Evolutionary conservation across 2,329 filamentous ascomycete genomes (phyloP).

Genomic region (Dryadomyces quercus-mongolicae): DNA sequence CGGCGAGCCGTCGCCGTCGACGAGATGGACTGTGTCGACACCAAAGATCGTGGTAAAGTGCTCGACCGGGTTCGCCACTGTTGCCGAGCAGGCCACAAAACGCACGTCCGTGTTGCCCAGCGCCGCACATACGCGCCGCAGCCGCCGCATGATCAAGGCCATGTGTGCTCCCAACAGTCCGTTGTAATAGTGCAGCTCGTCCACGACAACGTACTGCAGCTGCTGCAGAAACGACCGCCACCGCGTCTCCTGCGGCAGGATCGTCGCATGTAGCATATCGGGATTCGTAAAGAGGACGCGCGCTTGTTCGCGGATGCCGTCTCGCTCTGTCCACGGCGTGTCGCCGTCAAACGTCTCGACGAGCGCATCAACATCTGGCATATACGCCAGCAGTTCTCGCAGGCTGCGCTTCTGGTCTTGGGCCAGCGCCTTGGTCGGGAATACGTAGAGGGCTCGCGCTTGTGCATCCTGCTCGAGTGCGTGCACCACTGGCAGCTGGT

Average conservation of each 20-base stretch:
- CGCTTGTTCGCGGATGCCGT: slow-evolving; percentile 73
- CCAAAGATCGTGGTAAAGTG: slow-evolving; percentile 96
- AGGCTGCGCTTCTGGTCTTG: slow-evolving; percentile 88
- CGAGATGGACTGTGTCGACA: slow-evolving; percentile 54
- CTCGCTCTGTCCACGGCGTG: slow-evolving; percentile 69
- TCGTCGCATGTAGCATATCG: slow-evolving; percentile 93
- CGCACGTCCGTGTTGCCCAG: slow-evolving; percentile 75
- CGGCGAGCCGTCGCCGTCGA: slow-evolving; percentile 87
- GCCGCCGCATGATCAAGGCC: slow-evolving; percentile 82
- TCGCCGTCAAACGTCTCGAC: slow-evolving; percentile 96
- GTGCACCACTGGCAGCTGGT: slow-evolving; percentile 84
- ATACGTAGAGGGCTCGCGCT: slow-evolving; percentile 91
- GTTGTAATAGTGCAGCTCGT: slow-evolving; percentile 93
- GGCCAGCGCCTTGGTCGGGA: slow-evolving; percentile 90
- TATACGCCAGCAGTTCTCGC: slow-evolving; percentile 70
- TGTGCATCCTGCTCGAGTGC: slow-evolving; percentile 66
- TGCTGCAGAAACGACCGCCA: slow-evolving; percentile 86
- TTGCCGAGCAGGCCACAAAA: slow-evolving; percentile 94
- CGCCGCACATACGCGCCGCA: slow-evolving; percentile 79
- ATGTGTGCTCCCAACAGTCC: slow-evolving; percentile 90
- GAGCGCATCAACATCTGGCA: slow-evolving; percentile 55
- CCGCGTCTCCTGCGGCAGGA: slow-evolving; percentile 78
- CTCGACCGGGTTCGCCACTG: slow-evolving; percentile 79
- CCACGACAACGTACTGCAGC: slow-evolving; percentile 78
- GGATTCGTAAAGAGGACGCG: slow-evolving; percentile 96